These are phyloP conservation scores for Brassica nigra DNA, from an alignment of 345 rosid genomes.

Conservation along the genomic window DNA sequence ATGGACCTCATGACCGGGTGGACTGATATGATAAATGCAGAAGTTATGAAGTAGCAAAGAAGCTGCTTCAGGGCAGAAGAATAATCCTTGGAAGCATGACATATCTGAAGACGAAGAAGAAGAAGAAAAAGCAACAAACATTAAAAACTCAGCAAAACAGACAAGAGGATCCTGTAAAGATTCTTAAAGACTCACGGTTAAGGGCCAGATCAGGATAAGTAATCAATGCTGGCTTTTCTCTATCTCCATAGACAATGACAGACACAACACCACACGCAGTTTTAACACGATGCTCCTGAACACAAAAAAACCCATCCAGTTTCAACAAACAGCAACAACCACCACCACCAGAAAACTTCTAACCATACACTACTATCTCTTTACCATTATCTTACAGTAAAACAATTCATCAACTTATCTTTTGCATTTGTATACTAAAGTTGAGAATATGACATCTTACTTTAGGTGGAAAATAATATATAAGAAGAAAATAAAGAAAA, in stretches of 20 bases:
- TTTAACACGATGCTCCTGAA: slow-evolving; percentile 76
- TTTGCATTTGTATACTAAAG: slow-evolving; percentile 26
- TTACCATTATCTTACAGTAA: slow-evolving; percentile 30
- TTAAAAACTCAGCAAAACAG: neutral
- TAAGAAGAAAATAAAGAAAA: slow-evolving; percentile 15
- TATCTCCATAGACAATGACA: slow-evolving; percentile 82
- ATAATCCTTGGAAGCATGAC: slow-evolving; percentile 93
- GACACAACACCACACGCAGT: slow-evolving; percentile 79
- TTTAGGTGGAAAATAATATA: slow-evolving; percentile 35
- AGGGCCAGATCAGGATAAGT: slow-evolving; percentile 93
- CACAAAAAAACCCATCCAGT: slow-evolving; percentile 28
- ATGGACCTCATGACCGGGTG: slow-evolving; percentile 98
- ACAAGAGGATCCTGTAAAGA: slow-evolving; percentile 6
- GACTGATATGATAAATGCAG: slow-evolving; percentile 92
- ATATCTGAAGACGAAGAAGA: slow-evolving; percentile 56
- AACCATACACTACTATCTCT: slow-evolving; percentile 14
- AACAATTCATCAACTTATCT: slow-evolving; percentile 28
- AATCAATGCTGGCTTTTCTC: slow-evolving; percentile 79
- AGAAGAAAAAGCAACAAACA: slow-evolving; percentile 22
- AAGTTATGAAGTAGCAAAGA: slow-evolving; percentile 92
- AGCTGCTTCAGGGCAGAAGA: slow-evolving; percentile 95
- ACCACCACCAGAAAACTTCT: neutral
- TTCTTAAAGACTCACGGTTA: slow-evolving; percentile 56
- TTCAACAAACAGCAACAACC: neutral
- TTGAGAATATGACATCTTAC: slow-evolving; percentile 29